Conservation (phyloP, 192 early-diverging fungal species). For the Powellomyces hirtus region DNA sequence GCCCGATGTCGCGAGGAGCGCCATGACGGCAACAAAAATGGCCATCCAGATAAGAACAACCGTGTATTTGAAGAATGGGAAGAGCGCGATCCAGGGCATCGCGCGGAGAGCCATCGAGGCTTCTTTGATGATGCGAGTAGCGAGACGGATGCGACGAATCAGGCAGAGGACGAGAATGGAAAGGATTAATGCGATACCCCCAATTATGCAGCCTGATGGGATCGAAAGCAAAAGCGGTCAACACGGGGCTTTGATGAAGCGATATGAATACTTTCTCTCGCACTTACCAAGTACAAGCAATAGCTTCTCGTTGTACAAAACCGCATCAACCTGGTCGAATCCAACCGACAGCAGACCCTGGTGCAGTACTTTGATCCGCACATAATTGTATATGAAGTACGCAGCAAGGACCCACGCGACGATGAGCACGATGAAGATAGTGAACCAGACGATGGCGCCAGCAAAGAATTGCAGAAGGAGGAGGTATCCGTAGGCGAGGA, state of each 20-base stretch:
- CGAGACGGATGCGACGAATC: conserved; percentile 50
- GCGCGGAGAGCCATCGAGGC: conserved; percentile 34
- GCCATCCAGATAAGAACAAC: conserved; percentile 21
- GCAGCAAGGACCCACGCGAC: conserved; percentile 15
- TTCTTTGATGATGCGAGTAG: conserved; percentile 51
- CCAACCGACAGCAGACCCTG: conserved; percentile 6
- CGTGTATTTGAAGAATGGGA: conserved; percentile 25
- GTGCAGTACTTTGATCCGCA: conserved; percentile 23
- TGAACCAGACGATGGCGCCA: conserved; percentile 34
- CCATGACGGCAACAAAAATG: conserved; percentile 16
- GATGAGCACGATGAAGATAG: conserved; percentile 23
- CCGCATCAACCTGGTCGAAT: conserved; percentile 1
- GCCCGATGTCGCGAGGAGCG: conserved; percentile 27
- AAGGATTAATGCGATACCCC: conserved; percentile 36
- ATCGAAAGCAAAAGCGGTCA: conserved; percentile 19
- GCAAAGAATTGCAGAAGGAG: conserved; percentile 40
- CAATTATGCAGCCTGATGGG: conserved; percentile 15
- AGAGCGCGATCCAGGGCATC: conserved; percentile 48
- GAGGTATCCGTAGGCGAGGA: conserved; percentile 42
- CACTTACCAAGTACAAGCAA: conserved; percentile 25
- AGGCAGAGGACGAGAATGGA: conserved; percentile 46
- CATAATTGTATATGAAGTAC: conserved; percentile 27
- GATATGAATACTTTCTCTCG: conserved; percentile 25
- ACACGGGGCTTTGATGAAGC: neutral
- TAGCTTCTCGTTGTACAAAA: conserved; percentile 22